Base-by-base conservation (phyloP, 2,329 filamentous ascomycete genomes). In the Emergomyces pasteurianus region DNA sequence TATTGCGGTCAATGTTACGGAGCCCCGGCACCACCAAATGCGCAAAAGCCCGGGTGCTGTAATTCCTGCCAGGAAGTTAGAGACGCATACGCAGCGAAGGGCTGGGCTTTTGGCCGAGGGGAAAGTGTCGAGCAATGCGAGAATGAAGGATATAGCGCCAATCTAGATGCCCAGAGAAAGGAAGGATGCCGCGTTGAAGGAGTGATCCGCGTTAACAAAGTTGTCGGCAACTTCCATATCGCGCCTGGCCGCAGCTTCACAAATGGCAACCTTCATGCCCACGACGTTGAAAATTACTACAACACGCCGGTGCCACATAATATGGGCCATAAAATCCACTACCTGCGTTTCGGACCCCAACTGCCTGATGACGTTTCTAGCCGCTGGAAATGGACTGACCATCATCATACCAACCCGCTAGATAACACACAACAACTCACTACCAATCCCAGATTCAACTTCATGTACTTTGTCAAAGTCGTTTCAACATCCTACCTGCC, bases 401-500 rank as follows among this genome's bases (percentile, higher is more conserved):
- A 96, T 76, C 91, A 97, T 74, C 76, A 90, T 64, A 74, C 75
- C 67, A 96, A 97, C 75, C 94, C 94, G 4, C 84, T 99, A 4
- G 95, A 99, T 70, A 81, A 83, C 59, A 89, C 87, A 3, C 78
- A 82, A 65, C 91, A 97, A 79, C 77, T 81, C 58, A 95, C 90
- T 1, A 79, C 83, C 42, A 91, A 96, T 70, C 84, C 90, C 67
- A 88, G 88, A 65, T 96, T 83, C 81, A 99, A 96, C 79, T 99
- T 87, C 75, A 96, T 97, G 90, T 99, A 99, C 80, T 99, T 99
- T 75, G 82, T 99, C 76, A 99, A 99, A 81, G 94, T 99, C 61
- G 94, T 99, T 38, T 90, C 89, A 2, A 99, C 94, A 1, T 92
- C 91, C 0, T 99, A 97, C 73, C 82, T 97, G 31, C 91, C 94